Base-by-base conservation (phyloP, 306 rosid species). In the Prunus mongolica region DNA sequence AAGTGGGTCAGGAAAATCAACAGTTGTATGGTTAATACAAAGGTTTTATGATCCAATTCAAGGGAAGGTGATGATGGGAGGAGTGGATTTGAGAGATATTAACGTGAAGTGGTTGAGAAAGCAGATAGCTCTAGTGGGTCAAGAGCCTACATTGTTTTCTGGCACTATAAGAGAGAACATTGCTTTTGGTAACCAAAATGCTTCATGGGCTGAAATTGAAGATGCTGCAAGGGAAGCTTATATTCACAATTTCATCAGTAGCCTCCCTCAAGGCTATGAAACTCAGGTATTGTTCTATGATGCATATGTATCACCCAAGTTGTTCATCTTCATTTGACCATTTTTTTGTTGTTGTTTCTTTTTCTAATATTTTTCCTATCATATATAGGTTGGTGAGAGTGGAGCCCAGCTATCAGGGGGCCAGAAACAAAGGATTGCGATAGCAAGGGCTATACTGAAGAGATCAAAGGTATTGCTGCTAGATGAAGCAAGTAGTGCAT, bases 401-500 rank as follows among this genome's bases (percentile, higher is more conserved):
- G 96, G 96, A 50, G 90, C 83, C 69, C 98, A 95, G 71, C 81
- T 95, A 79, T 95, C 92, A 6, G 93, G 97, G n/a, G 97, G 97
- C 12, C 97, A 90, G 74, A 95, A 92, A 74, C 97, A 92, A 80
- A 85, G 96, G 79, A 83, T 92, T 47, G 96, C 96, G 65, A 89
- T 92, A 81, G 96, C 97, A 32, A 89, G 96, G 62, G 97, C 97
- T 11, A 90, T 95, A 61, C 58, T 95, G 72, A 95, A 90, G 88
- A 90, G 79, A 79, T 85, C 97, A 73, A 90, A 84, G 69, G 84
- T 95, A 18, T 72, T 92, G 55, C 80, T 90, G 24, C 90, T 92
- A 82, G 98, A 95, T 84, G 98, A 95, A 84, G 97, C 98, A 80
- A 92, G 96, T 81, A 95, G 96, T 87, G 93, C 96, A 50, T 70